These are phyloP conservation scores for Ophiostoma piceae DNA, from an alignment of 2,329 filamentous ascomycete genomes.

Conservation along the genomic window DNA sequence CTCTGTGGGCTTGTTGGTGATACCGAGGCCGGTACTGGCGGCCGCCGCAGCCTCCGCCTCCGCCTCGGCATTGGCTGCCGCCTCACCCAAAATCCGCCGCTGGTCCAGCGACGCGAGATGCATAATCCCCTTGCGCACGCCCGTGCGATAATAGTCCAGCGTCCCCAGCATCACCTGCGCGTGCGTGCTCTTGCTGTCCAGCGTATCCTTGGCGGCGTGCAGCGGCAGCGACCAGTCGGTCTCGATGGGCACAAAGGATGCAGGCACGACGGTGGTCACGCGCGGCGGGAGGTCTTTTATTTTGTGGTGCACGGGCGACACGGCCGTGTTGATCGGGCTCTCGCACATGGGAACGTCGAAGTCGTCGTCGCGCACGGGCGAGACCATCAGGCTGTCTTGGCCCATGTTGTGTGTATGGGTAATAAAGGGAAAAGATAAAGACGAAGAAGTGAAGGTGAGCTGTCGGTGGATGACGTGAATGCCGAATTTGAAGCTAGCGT, in stretches of 20 bases:
- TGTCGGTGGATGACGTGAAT: not conserved
- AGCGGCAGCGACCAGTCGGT: slow-evolving; percentile 33
- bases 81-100: slow-evolving; percentile 29
- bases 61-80: slow-evolving; percentile 25
- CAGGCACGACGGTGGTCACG: slow-evolving; percentile 31
- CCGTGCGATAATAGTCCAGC: slow-evolving; percentile 33
- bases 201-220: slow-evolving; percentile 24
- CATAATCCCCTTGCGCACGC: slow-evolving; percentile 33
- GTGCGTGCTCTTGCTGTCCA: slow-evolving; percentile 31
- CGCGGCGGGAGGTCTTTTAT: not conserved
- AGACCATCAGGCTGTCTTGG: slow-evolving; percentile 17
- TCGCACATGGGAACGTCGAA: not conserved
- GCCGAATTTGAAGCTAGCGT: too few species aligned
- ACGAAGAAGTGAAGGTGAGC: not conserved
- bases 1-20: not conserved
- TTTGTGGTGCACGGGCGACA: not conserved
- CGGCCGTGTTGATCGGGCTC: not conserved
- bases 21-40: not conserved
- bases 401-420: slow-evolving; percentile 6
- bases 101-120: slow-evolving; percentile 36
- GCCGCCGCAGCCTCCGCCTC: slow-evolving; percentile 9
- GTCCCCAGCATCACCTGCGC: slow-evolving; percentile 32
- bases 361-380: slow-evolving; percentile 10
- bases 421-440: too few species aligned
- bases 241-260: slow-evolving; percentile 36